Base-by-base conservation (phyloP, 1,284 basidiomycete species). In the Ganoderma leucocontextum region DNA sequence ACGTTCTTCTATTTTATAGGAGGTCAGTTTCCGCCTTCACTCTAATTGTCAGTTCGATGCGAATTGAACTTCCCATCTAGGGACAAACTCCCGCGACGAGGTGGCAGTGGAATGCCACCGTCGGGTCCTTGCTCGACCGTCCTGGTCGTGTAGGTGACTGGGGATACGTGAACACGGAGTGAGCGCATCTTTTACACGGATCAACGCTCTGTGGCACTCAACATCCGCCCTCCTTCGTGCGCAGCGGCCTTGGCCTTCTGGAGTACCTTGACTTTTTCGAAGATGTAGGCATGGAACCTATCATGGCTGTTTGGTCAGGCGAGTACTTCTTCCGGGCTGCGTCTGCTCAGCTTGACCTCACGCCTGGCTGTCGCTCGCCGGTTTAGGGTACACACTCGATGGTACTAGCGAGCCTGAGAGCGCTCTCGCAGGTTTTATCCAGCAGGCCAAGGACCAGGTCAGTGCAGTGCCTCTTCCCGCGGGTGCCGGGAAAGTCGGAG, bases 281-380 rank as follows among this genome's bases (percentile, higher is more conserved):
- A 74, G 89, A 91, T 73, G 75, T 89, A 57, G 83, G 81, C 3
- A 89, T 90, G 86, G 81, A 89, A 70, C 83, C 89, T 6, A 91
- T 92, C 71, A 90, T 92, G 87, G 89, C 87, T 17, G 85, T 93
- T 39, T 91, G 88, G 87, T 82, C 87, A 72, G 90, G 90, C 85
- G 68, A 47, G 77, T 75, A 52, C 22, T 2, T 36, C 44, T 29
- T 57, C 62, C 47, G 44, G 17, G 52, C 25, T 64, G 62, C 35
- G 8, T 33, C 44, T 22, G 29, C 22, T 52, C 36, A 33, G n/a
- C 42, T 60, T 59, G 61, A 44, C n/a, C 58, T 42, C 38, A 61
- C 42, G 53, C 60, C 17, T 22, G 35, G 29, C n/a, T 58, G 8
- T 60, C 47, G 19, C 42, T 47, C 60, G 2, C 35, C 33, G 60